Percentiles rank a stretch among this genome's conserved stretches.
phyloP scores from a whole-genome alignment of 2,329 filamentous ascomycete species.

The Colletotrichum destructivum region DNA sequence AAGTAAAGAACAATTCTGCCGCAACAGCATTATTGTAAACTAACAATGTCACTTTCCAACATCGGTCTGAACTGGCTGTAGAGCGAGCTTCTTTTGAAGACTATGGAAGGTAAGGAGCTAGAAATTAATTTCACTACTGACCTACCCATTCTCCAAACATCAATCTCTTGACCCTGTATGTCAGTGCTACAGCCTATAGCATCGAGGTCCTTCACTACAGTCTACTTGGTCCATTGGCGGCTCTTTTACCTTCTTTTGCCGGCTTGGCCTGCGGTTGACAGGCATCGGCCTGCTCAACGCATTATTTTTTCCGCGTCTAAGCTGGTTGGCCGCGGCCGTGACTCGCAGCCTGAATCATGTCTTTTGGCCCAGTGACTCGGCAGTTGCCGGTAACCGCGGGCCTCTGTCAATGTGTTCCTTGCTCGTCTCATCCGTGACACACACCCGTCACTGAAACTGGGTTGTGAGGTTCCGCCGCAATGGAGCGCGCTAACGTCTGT shows the following conservation, averaged over 20 bases:
- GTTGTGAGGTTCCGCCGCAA: not conserved
- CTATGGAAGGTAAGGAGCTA: no score
- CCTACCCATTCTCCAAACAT: no score
- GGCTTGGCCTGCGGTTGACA: not conserved
- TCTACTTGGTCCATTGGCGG: not conserved
- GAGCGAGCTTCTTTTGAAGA: no score
- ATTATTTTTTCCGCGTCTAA: not conserved
- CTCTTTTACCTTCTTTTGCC: not conserved
- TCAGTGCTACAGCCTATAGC: no score
- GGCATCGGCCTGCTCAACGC: not conserved
- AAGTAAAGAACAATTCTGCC: no score
- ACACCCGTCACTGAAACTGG: not conserved
- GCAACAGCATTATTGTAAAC: no score
- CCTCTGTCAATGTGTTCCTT: not conserved
- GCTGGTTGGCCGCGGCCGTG: not conserved
- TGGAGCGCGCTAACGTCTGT: not conserved
- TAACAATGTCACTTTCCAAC: no score
- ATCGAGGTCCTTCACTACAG: fast-evolving
- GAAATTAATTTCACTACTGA: no score
- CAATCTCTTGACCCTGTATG: no score
- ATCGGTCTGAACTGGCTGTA: no score
- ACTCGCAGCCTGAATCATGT: not conserved
- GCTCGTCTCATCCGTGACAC: not conserved
- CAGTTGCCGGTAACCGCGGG: not conserved
- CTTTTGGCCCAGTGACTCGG: no score